Evolutionary conservation across 805 yeast species (phyloP).

Genomic region (Cyberlindnera mississippiensis): DNA sequence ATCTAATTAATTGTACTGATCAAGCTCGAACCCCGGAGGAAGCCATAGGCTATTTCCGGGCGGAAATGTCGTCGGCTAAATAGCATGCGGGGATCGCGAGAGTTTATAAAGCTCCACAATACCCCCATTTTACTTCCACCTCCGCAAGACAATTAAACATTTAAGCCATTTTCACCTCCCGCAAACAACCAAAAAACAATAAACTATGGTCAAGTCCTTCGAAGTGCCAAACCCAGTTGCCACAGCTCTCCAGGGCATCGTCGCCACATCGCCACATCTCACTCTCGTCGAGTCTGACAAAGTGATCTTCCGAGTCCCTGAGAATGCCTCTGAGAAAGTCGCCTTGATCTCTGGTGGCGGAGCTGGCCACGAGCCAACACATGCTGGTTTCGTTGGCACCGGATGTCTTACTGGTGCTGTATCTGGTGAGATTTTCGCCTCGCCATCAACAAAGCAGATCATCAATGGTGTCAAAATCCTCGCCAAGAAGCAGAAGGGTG

Average conservation of each 20-base stretch:
- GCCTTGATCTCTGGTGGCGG: constrained; percentile 89
- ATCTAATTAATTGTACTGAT: too few species aligned
- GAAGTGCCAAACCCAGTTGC: constrained; percentile 36
- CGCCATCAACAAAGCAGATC: constrained; percentile 91
- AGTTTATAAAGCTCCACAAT: too few species aligned
- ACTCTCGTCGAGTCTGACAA: constrained; percentile 36
- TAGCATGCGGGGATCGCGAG: background rate
- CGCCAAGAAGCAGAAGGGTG: constrained; percentile 49
- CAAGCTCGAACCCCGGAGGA: too few species aligned
- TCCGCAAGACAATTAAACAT: too few species aligned
- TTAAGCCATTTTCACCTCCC: too few species aligned
- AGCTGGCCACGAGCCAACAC: constrained; percentile 93
- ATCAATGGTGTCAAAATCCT: constrained; percentile 52
- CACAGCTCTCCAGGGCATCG: constrained; percentile 36
- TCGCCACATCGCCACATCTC: constrained; percentile 34
- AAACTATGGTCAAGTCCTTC: constrained; percentile 32
- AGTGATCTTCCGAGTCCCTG: constrained; percentile 31
- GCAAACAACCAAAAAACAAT: background rate
- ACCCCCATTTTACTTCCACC: too few species aligned
- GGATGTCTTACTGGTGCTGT: constrained; percentile 85
- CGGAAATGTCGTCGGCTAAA: constrained; percentile 2
- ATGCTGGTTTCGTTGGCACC: constrained; percentile 85
- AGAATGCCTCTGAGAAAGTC: constrained; percentile 43
- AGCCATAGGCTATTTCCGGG: constrained; percentile 6
- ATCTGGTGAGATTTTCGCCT: constrained; percentile 88